Base-by-base conservation (phyloP, 179 eudicot genomes). In the Silene coronaria region DNA sequence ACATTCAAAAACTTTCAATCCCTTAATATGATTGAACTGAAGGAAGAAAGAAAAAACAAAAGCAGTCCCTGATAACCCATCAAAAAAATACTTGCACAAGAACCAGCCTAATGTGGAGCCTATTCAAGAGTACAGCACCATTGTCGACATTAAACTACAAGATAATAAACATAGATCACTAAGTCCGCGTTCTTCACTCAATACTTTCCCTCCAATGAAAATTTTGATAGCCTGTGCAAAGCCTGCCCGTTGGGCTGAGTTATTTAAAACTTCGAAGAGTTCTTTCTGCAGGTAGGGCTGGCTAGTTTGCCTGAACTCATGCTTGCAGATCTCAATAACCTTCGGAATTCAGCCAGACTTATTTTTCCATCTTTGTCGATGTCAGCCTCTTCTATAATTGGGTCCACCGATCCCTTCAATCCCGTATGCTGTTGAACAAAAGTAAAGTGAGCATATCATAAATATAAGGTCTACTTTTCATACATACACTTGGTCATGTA, bases 311-410 rank as follows among this genome's bases (percentile, higher is more conserved):
- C 76, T 58, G 82, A 67, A 80, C 58, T 74, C 51, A 91, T 73
- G 88, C 97, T 95, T 36, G 99, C 99, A 7, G 97, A 92, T 87
- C 99, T 88, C 84, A 95, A 68, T 61, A 95, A 96, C 83, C 87
- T 89, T 24, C 97, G 89, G 75, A 95, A 95, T 76, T 95, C 99
- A 26, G 90, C 80, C 69, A 92, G 84, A 89, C 99, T 95, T 78
- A 95, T 95, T 78, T 78, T 92, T 28, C 99, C 99, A 13, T 95
- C 99, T 80, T 85, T 91, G 87, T 95, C 99, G 4, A 92, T 78
- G 71, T 95, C 99, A 0, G 97, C 97, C 82, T 92, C 99, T 74
- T 92, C 95, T 46, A 95, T 83, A 67, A 95, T 89, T 17, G 97
- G 97, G 67, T 90, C 91, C 59, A 95, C 87, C 7, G 97, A 95